Percentiles rank a stretch among this genome's conserved stretches.
These are phyloP conservation scores for Aspergillus conjunctus DNA, from an alignment of 495 filamentous ascomycete species.

Conservation along the genomic window DNA sequence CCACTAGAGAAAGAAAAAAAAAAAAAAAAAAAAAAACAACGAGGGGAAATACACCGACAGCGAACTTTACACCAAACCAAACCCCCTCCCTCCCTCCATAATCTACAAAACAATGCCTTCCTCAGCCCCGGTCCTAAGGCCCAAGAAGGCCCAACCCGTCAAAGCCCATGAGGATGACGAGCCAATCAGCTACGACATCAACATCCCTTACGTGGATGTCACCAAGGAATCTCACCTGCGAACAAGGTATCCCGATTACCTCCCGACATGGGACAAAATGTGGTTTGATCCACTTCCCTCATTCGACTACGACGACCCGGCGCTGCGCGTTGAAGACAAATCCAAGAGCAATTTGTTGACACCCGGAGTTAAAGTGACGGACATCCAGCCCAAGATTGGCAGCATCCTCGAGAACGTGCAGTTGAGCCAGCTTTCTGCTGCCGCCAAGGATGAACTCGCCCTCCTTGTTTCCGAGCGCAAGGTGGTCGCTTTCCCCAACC, in stretches of 20 bases:
- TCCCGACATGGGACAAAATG: conserved; percentile 66
- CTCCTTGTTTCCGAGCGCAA: conserved; percentile 72
- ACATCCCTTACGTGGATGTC: conserved; percentile 54
- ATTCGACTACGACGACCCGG: conserved; percentile 62
- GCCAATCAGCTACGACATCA: conserved; percentile 59
- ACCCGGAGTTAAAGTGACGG: conserved; percentile 50
- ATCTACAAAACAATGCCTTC: conserved; percentile 37
- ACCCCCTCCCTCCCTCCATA: not conserved
- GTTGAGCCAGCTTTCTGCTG: conserved; percentile 65
- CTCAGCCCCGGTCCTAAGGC: conserved; percentile 38
- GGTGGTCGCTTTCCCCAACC: conserved; percentile 76
- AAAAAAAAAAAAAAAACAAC: not conserved
- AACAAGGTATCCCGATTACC: conserved; percentile 60
- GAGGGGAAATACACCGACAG: not conserved
- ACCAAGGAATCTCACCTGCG: conserved; percentile 41
- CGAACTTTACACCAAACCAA: not conserved
- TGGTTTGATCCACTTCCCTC: conserved; percentile 60
- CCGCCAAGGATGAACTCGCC: conserved; percentile 77
- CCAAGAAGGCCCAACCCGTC: conserved; percentile 34
- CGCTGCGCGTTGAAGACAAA: conserved; percentile 56
- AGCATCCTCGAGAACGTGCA: conserved; percentile 74
- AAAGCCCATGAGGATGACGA: conserved; percentile 40
- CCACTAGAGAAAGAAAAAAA: not conserved
- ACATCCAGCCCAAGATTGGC: conserved; percentile 71
- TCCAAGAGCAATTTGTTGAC: conserved; percentile 59